Conservation (phyloP, 768 basidiomycete genomes). For the Tulasnella sp. region DNA sequence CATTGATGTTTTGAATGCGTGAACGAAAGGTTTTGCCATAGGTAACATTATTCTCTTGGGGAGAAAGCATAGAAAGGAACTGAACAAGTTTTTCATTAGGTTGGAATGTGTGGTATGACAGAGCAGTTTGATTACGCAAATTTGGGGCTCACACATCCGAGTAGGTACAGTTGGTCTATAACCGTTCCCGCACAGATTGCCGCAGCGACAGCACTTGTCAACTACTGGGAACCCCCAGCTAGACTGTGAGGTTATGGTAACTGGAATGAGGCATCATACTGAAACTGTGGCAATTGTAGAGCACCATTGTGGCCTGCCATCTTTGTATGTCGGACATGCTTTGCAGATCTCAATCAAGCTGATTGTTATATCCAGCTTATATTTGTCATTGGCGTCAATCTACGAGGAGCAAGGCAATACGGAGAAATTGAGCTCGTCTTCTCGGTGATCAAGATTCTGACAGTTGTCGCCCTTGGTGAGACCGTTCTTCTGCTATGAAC, state of each 20-base stretch:
- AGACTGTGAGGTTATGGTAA: neutral
- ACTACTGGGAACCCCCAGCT: neutral
- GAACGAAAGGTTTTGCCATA: too few relatives aligned
- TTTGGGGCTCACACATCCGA: neutral
- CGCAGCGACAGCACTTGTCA: neutral
- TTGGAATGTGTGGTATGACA: conserved; percentile 10
- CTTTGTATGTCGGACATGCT: too few relatives aligned
- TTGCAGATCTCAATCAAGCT: too few relatives aligned
- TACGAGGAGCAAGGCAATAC: neutral
- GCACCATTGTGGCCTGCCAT: too few relatives aligned
- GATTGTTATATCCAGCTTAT: too few relatives aligned
- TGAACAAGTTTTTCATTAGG: conserved; percentile 11
- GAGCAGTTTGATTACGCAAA: neutral
- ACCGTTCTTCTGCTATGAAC: too few relatives aligned
- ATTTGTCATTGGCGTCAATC: neutral
- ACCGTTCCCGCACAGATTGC: neutral
- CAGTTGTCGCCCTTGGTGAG: conserved; percentile 5
- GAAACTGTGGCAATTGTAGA: too few relatives aligned
- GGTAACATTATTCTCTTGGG: too few relatives aligned
- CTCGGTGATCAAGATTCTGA: conserved; percentile 5
- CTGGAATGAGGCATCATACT: too few relatives aligned
- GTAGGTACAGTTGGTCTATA: neutral
- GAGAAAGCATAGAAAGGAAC: too few relatives aligned
- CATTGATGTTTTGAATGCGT: too few relatives aligned
- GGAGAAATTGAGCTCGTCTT: conserved; percentile 7